These are phyloP conservation scores for Entomortierella parvispora DNA, from an alignment of 192 early-diverging fungal genomes.

Conservation along the genomic window DNA sequence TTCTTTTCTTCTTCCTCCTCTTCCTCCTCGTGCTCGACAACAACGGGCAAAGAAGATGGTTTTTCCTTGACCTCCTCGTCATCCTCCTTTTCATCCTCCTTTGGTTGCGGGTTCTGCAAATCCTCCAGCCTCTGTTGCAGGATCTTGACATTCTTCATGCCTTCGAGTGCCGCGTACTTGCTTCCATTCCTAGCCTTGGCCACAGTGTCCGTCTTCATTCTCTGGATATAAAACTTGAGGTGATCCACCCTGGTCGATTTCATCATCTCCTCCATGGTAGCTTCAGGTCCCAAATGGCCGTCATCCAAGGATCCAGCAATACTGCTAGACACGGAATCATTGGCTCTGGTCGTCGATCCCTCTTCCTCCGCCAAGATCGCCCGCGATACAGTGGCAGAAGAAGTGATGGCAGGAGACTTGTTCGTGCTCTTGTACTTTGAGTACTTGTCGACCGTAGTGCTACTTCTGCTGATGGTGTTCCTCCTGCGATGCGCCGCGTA, in stretches of 20 bases:
- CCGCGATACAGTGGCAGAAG: slow-evolving; percentile 4
- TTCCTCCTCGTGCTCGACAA: neutral
- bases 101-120: slow-evolving; percentile 1
- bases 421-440: slow-evolving; percentile 44
- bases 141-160: slow-evolving; percentile 51
- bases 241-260: slow-evolving; percentile 32
- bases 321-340: slow-evolving; percentile 11
- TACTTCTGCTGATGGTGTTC: slow-evolving; percentile 29
- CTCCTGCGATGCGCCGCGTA: slow-evolving; percentile 17
- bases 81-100: slow-evolving; percentile 6
- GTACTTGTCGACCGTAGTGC: slow-evolving; percentile 37
- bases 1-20: slow-evolving; percentile 8
- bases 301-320: no score
- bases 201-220: slow-evolving; percentile 50
- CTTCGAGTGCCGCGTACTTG: slow-evolving; percentile 45
- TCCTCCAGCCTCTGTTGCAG: slow-evolving; percentile 27
- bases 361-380: slow-evolving; percentile 21
- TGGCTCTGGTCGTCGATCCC: neutral
- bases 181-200: slow-evolving; percentile 43
- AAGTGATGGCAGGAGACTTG: neutral
- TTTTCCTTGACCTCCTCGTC: no score
- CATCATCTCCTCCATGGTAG: slow-evolving; percentile 29
- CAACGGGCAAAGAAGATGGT: no score
- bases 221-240: slow-evolving; percentile 42
- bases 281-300: slow-evolving; percentile 32